These are phyloP conservation scores for Adansonia gregorii DNA, from an alignment of 441 rosid species.

Conservation along the genomic window DNA sequence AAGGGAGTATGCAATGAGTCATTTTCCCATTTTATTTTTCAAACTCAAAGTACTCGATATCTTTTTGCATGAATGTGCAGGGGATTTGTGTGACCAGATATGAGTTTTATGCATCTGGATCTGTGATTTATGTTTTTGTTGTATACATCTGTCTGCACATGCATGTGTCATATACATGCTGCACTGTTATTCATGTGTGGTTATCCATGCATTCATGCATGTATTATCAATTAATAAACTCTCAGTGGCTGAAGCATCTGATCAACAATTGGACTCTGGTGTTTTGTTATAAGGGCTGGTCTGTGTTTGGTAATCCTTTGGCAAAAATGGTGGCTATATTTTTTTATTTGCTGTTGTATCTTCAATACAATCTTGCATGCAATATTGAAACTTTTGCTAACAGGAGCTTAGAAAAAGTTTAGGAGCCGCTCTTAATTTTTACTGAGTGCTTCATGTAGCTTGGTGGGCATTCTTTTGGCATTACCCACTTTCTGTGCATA, in stretches of 20 bases:
- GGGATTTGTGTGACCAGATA: not conserved
- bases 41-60: not conserved
- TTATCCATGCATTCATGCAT: not conserved
- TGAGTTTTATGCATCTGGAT: not conserved
- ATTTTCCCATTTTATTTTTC: not conserved
- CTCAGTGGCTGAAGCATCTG: slow-evolving; percentile 4
- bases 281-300: not conserved
- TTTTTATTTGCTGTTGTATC: not conserved
- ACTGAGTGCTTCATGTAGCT: not conserved
- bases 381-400: not conserved
- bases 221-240: not conserved
- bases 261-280: not conserved
- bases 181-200: not conserved
- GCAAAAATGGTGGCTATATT: not conserved
- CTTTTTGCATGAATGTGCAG: not conserved
- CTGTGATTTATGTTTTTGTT: not conserved
- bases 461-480: not conserved
- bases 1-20: not conserved
- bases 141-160: not conserved
- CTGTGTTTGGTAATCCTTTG: not conserved
- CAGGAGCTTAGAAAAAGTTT: not conserved
- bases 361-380: not conserved
- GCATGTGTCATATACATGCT: not conserved
- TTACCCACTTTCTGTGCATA: not conserved
- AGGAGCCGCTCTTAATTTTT: not conserved